Percentiles rank a stretch among this genome's conserved stretches.
Evolutionary conservation across 2,329 filamentous ascomycete species (phyloP).

Genomic region (Cercospora sp.): DNA sequence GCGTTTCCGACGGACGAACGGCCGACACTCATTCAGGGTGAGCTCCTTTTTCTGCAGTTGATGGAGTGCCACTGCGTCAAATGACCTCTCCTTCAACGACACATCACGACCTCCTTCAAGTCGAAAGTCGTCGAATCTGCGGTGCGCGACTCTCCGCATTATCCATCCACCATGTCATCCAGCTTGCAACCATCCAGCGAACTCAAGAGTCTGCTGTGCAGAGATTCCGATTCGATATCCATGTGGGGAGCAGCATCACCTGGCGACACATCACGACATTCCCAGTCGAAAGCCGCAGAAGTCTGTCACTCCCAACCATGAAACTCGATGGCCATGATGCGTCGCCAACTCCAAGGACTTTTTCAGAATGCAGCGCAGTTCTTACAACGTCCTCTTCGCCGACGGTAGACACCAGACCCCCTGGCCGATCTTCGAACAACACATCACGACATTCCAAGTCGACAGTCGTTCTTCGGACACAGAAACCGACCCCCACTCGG

Average conservation of each 20-base stretch:
- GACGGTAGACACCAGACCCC: not conserved
- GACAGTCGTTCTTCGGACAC: not conserved
- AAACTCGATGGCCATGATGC: not conserved
- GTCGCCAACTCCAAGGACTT: not conserved
- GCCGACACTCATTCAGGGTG: conserved; percentile 2
- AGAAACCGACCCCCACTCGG: not conserved
- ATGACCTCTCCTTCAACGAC: not conserved
- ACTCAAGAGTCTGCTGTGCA: not conserved
- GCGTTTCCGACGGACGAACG: not conserved
- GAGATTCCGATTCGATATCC: not conserved
- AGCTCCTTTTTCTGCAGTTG: not conserved
- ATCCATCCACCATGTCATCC: not conserved
- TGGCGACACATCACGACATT: not conserved
- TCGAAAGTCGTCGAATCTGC: not conserved
- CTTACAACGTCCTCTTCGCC: not conserved
- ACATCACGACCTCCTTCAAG: not conserved
- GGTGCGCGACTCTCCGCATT: not conserved
- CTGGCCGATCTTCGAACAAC: not conserved
- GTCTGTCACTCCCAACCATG: not conserved
- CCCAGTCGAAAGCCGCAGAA: not conserved
- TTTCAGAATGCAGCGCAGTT: not conserved
- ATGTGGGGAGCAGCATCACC: not conserved
- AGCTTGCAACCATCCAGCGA: not conserved
- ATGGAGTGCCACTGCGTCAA: not conserved
- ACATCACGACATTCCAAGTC: conserved; percentile 1